phyloP scores from a whole-genome alignment of 1,284 basidiomycete genomes.

The Lentinula novae-zelandiae region DNA sequence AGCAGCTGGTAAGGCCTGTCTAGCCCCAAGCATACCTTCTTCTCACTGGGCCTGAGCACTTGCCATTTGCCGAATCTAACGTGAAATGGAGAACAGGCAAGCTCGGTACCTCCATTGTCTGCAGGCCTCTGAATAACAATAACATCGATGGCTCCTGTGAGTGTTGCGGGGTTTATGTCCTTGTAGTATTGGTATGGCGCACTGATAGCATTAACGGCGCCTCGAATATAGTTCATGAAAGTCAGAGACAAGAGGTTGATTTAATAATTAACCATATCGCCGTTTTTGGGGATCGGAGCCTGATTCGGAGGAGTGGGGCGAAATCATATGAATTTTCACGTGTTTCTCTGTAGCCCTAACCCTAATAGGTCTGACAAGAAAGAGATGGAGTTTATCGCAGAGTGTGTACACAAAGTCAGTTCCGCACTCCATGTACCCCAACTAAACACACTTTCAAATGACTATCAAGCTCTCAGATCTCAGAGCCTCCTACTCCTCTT shows the following conservation, averaged over 20 bases:
- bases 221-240: slow-evolving; percentile 77
- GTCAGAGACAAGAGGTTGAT: neutral
- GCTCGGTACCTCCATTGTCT: slow-evolving; percentile 61
- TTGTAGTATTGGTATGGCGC: slow-evolving; percentile 85
- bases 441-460: too few species aligned
- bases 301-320: neutral
- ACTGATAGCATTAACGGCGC: slow-evolving; percentile 76
- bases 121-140: slow-evolving; percentile 82
- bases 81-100: slow-evolving; percentile 95
- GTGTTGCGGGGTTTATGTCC: slow-evolving; percentile 90
- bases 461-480: too few species aligned
- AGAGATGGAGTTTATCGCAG: too few species aligned
- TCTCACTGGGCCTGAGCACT: slow-evolving; percentile 91
- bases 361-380: too few species aligned
- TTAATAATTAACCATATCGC: neutral
- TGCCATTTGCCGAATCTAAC: slow-evolving; percentile 98
- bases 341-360: neutral
- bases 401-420: too few species aligned
- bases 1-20: neutral
- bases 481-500: too few species aligned
- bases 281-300: neutral
- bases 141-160: slow-evolving; percentile 96
- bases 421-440: too few species aligned
- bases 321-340: neutral
- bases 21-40: slow-evolving; percentile 58